Evolutionary conservation across 176 grass and related monocot species (phyloP), one percentile per base, ranked within the genome.

Genomic region (Alloteropsis semialata): DNA sequence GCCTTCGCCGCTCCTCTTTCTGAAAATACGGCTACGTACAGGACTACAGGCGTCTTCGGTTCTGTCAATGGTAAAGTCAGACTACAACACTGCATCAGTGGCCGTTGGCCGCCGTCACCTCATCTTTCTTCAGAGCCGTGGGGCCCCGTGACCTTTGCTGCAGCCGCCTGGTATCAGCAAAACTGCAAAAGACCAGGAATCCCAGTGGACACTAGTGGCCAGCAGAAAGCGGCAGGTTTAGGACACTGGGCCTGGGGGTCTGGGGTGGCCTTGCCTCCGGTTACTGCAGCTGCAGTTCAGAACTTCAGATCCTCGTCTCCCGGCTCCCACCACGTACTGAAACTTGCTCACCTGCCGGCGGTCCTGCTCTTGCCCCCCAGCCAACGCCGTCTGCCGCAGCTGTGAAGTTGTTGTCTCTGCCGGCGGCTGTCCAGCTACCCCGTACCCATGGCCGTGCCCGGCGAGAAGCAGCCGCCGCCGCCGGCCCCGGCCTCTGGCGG

Each of bases 391-490:
- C 63, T 63, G n/a, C 59, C 39, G 29, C 13, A 36, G 63, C 74
- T 9, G 19, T 8, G 21, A 17, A 63, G 59, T 18, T n/a, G 34
- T 36, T 36, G 76, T 19, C 76, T 62, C 76, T 29, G 19, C 28
- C 59, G 29, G 3, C 29, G 19, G 34, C 37, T 2, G 36, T 5
- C 8, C 8, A 18, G 21, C 29, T 5, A 7, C 32, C 38, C 62
- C 42, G 81, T 89, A 78, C 38, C 62, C 42, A 85, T 89, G 83
- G 78, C 64, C 28, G 44, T 45, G 14, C 10, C 83, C 37, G 64
- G 72, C 72, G 65, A 14, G 12, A 86, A 82, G 28, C 82, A 27
- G 12, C 78, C 36, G 64, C 78, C 64, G n/a, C 39, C 22, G 18
- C 83, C 55, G 71, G 28, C 45, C 7, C 8, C 56, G n/a, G 12